These are phyloP conservation scores for Wakefieldia striispora DNA, from an alignment of 768 basidiomycete species.

Conservation along the genomic window DNA sequence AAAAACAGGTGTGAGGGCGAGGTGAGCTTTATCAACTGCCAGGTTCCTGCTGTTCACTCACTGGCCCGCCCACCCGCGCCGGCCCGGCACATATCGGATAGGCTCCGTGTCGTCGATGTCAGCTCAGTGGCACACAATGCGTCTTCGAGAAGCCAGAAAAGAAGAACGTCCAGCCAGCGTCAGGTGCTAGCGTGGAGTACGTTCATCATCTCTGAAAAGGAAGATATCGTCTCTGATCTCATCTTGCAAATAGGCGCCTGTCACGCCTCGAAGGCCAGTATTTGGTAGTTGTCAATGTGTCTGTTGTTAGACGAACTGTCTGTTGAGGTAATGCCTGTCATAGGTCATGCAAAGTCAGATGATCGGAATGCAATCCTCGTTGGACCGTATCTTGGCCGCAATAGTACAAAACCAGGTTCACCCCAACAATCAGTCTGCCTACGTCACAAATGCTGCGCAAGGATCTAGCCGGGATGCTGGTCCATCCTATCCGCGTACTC, in stretches of 20 bases:
- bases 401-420: constrained; percentile 50
- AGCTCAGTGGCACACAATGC: constrained; percentile 75
- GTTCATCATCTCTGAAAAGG: constrained; percentile 25
- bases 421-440: constrained; percentile 25
- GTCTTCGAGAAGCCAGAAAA: constrained; percentile 92
- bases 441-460: constrained; percentile 12
- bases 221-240: constrained; percentile 18
- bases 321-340: not conserved
- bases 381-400: constrained; percentile 77
- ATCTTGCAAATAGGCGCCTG: constrained; percentile 54
- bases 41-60: constrained; percentile 48
- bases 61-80: constrained; percentile 70
- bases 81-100: constrained; percentile 62
- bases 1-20: constrained; percentile 95
- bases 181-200: constrained; percentile 73
- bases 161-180: constrained; percentile 61
- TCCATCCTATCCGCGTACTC: constrained; percentile 29
- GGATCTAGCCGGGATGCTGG: constrained; percentile 23
- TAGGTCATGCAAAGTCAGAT: constrained; percentile 92
- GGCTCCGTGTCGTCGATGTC: constrained; percentile 90
- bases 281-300: constrained; percentile 44
- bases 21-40: constrained; percentile 45
- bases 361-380: constrained; percentile 90
- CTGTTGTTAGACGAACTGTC: not conserved
- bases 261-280: constrained; percentile 86